Base-by-base conservation (phyloP, 2,329 filamentous ascomycete species). In the Trichophyton mentagrophytes region DNA sequence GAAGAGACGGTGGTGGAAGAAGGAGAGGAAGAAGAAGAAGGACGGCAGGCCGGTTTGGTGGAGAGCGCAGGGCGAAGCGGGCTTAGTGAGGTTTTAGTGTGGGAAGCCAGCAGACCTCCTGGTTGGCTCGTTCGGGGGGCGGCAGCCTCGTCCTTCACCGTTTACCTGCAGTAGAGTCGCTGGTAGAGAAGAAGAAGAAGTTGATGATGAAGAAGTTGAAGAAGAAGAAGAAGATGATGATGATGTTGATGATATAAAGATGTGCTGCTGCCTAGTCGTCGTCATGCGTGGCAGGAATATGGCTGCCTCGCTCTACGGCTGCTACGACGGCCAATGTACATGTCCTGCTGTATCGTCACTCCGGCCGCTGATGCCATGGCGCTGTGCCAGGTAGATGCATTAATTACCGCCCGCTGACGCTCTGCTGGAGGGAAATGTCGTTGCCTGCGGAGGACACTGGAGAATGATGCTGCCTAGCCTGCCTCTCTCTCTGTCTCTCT, bases 31-130 rank as follows among this genome's bases (percentile, higher is more conserved):
- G 9, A 30, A 8, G 47, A 15, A 13, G 4, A 17, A 36, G 25
- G 25, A 27, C 25, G 25, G 3, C 25, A 36, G 47, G 49, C 9
- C 49, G 49, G 25, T 11, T 36, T 55, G 30, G 47, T 53, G 47
- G 22, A 33, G 46, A 33, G 46, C 3, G 22, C 22, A 13, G 25
- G 30, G 15, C 25, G 30, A 55, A 33, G 30, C 49, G 30, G 25
- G 49, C 58, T 59, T 15, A 44, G 40, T 44, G 33, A 36, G 33
- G 33, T 36, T 36, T 36, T 63, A 61, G 47, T 59, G 62, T 61
- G 59, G 51, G 58, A 49, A 59, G 20, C 38, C 42, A 30, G 60
- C n/a, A 40, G 7, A n/a, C 15, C 38, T 9, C 33, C 36, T 58
- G 57, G 57, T 58, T 58, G 57, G 57, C 36, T 58, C 42, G 57